phyloP scores from a whole-genome alignment of 176 grass and related monocot species.

The Saccharum officinarum region DNA sequence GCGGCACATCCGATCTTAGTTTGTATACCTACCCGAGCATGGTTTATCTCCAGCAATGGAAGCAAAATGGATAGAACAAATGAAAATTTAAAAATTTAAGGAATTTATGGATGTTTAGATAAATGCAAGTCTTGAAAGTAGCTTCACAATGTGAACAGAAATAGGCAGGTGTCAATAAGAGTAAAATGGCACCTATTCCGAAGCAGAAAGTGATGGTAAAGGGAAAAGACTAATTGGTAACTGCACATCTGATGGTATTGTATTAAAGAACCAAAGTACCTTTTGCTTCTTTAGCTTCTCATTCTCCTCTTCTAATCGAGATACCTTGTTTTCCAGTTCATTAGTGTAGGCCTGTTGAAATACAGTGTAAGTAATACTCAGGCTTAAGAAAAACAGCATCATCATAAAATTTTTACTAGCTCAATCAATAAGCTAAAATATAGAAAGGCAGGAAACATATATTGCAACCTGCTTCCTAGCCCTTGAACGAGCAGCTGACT shows the following conservation, averaged over 20 bases:
- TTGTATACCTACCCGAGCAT: not conserved
- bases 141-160: not conserved
- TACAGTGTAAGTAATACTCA: conserved; percentile 29
- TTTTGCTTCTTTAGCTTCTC: conserved; percentile 81
- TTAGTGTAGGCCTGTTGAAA: conserved; percentile 90
- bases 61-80: conserved; percentile 15
- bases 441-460: not conserved
- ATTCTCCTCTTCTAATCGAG: conserved; percentile 88
- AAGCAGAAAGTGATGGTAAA: not conserved
- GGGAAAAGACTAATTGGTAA: too few species aligned
- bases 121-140: not conserved
- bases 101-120: not conserved
- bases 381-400: not conserved
- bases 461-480: conserved; percentile 91
- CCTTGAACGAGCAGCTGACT: conserved; percentile 97
- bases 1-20: not conserved
- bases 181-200: not conserved
- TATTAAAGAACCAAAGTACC: conserved; percentile 49
- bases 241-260: not conserved
- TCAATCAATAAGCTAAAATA: conserved; percentile 1
- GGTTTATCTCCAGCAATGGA: not conserved
- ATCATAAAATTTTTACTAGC: conserved; percentile 14
- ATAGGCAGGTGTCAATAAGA: not conserved
- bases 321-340: conserved; percentile 98
- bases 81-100: not conserved